Percentiles rank a stretch among this genome's conserved stretches.
phyloP scores from a whole-genome alignment of 1,284 basidiomycete genomes.

The Trametes polyzona region DNA sequence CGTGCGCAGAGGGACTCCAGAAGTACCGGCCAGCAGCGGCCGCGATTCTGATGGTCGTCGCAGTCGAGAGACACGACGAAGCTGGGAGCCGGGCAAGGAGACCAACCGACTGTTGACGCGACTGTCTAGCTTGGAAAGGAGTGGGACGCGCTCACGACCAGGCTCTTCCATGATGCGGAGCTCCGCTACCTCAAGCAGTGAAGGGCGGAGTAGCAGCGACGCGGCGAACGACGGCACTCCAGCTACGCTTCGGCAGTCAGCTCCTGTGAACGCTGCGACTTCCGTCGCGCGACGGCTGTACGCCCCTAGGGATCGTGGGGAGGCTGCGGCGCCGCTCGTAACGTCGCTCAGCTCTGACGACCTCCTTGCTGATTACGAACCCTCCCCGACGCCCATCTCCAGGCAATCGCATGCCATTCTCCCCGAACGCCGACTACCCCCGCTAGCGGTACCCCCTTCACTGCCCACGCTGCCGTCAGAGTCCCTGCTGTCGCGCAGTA shows the following conservation, averaged over 20 bases:
- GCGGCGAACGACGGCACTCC: constrained; percentile 30
- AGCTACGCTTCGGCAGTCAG: constrained; percentile 24
- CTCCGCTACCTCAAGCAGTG: constrained; percentile 33
- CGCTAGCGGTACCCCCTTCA: constrained; percentile 58
- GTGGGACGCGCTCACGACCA: constrained; percentile 27
- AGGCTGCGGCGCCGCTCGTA: constrained; percentile 24
- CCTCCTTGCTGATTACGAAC: constrained; percentile 54
- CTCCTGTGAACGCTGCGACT: constrained; percentile 21
- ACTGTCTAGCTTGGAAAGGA: constrained; percentile 32
- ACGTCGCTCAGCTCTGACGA: constrained; percentile 46
- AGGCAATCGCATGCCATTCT: constrained; percentile 38
- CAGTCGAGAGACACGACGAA: constrained; percentile 57
- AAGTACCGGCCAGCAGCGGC: constrained; percentile 28
- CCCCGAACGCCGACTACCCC: constrained; percentile 46
- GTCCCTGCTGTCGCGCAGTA: constrained; percentile 40
- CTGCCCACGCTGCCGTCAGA: constrained; percentile 65
- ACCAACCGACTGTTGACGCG: constrained; percentile 26
- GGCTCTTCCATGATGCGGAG: constrained; percentile 33
- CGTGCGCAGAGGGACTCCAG: constrained; percentile 31
- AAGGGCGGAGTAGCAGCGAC: constrained; percentile 30
- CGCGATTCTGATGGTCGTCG: constrained; percentile 50
- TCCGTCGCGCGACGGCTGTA: constrained; percentile 52
- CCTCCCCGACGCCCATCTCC: constrained; percentile 65
- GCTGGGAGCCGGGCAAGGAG: constrained; percentile 53
- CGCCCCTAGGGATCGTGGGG: constrained; percentile 52